A percentile compares a stretch with the other conserved stretches of the same genome.
Conservation (phyloP, 805 yeast genomes). For the Komagataella kurtzmanii region DNA sequence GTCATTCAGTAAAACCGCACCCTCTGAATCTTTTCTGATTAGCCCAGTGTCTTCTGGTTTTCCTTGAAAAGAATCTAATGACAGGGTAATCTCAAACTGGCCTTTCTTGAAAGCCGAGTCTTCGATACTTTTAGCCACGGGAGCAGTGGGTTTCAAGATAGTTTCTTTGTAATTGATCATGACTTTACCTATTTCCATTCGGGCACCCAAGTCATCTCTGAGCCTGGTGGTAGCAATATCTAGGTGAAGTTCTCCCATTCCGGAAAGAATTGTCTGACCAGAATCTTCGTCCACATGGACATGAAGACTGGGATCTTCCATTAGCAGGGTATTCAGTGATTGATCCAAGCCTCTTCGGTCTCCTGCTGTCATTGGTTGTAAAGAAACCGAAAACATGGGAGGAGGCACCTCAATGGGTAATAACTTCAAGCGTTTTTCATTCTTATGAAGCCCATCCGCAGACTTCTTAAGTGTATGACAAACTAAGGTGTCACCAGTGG, state of each 20-base stretch:
- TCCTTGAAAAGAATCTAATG: slow-evolving; percentile 12
- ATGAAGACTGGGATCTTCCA: slow-evolving; percentile 84
- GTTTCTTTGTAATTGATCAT: slow-evolving; percentile 87
- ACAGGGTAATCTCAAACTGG: slow-evolving; percentile 11
- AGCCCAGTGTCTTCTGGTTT: slow-evolving; percentile 8
- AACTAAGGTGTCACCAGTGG: slow-evolving; percentile 86
- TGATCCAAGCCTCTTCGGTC: slow-evolving; percentile 64
- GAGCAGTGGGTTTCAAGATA: slow-evolving; percentile 11
- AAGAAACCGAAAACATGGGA: slow-evolving; percentile 77
- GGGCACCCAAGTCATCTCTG: slow-evolving; percentile 70
- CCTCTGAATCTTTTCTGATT: slow-evolving; percentile 22
- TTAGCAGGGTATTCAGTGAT: slow-evolving; percentile 49
- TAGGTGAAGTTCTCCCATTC: slow-evolving; percentile 95
- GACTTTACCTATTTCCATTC: slow-evolving; percentile 67
- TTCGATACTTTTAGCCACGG: slow-evolving; percentile 7
- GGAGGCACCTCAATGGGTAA: slow-evolving; percentile 82
- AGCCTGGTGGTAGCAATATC: slow-evolving; percentile 78
- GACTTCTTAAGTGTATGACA: slow-evolving; percentile 42
- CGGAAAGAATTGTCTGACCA: slow-evolving; percentile 80
- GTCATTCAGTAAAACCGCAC: slow-evolving; percentile 27
- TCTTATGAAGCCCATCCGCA: slow-evolving; percentile 10
- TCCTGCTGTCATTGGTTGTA: slow-evolving; percentile 76
- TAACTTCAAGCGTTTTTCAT: slow-evolving; percentile 34
- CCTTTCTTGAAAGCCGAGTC: slow-evolving; percentile 5
- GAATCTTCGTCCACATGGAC: slow-evolving; percentile 67